Evolutionary conservation across 2,329 filamentous ascomycete species (phyloP).

Genomic region (Cladosporium austrohemisphaericum): DNA sequence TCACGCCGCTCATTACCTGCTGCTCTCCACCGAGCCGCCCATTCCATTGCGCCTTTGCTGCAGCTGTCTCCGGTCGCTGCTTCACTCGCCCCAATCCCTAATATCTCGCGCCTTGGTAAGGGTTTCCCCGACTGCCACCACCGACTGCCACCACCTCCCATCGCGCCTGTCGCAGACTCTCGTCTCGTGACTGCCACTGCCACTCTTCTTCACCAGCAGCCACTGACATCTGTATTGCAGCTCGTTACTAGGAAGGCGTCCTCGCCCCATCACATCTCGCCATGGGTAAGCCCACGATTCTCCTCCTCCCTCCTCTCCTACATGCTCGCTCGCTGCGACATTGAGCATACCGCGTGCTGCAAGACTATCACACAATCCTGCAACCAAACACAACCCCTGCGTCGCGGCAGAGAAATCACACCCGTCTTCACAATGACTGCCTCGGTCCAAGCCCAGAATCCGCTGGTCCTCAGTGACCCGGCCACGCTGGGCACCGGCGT

Average conservation of each 20-base stretch:
- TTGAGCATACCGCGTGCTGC: conserved; percentile 19
- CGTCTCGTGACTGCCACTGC: conserved; percentile 5
- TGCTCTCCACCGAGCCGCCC: neutral
- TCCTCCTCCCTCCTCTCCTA: neutral
- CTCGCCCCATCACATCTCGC: conserved; percentile 22
- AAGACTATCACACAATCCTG: conserved; percentile 19
- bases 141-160: neutral
- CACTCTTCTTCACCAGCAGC: neutral
- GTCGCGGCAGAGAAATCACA: conserved; percentile 15
- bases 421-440: conserved; percentile 18
- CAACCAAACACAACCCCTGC: conserved; percentile 18
- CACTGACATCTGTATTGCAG: conserved; percentile 1
- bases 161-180: conserved; percentile 12
- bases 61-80: neutral
- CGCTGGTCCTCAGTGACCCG: conserved; percentile 16
- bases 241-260: neutral
- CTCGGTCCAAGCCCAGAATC: conserved; percentile 10
- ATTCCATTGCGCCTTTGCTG: neutral
- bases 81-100: neutral
- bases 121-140: neutral
- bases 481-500: conserved; percentile 15
- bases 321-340: conserved; percentile 17
- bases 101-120: conserved; percentile 1
- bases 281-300: conserved; percentile 34
- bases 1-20: conserved; percentile 4